Conservation (phyloP, 805 yeast species). For the Metschnikowia picachoensis region DNA sequence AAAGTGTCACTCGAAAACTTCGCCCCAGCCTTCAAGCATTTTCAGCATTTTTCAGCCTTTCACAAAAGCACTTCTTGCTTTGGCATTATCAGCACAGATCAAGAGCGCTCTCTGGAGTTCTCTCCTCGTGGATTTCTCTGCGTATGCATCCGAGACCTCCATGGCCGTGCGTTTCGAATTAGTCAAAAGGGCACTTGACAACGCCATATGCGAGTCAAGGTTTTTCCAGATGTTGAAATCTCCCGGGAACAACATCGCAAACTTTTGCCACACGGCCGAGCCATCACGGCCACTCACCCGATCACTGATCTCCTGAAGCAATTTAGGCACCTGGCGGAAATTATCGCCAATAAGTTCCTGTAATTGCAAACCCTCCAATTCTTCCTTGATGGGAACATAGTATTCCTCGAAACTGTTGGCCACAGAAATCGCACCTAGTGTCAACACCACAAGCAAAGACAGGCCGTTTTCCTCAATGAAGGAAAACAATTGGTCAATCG, state of each 20-base stretch:
- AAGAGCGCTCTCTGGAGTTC: constrained; percentile 67
- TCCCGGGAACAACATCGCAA: constrained; percentile 71
- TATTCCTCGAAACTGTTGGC: constrained; percentile 57
- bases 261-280: constrained; percentile 54
- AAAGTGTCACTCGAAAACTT: no score
- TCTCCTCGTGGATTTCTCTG: constrained; percentile 44
- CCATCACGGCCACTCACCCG: constrained; percentile 28
- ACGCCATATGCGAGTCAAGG: constrained; percentile 53
- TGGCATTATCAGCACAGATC: constrained; percentile 45
- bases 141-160: constrained; percentile 50
- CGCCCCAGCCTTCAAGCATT: no score
- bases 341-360: constrained; percentile 47
- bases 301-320: constrained; percentile 50
- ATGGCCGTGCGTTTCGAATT: constrained; percentile 48
- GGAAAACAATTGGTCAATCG: constrained; percentile 74
- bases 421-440: constrained; percentile 77
- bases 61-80: constrained; percentile 7
- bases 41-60: no score
- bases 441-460: constrained; percentile 61
- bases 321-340: constrained; percentile 52
- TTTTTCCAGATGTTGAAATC: constrained; percentile 66
- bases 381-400: constrained; percentile 62
- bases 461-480: constrained; percentile 63
- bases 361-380: constrained; percentile 51
- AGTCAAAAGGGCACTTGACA: constrained; percentile 52